Conservation (phyloP, 2,329 filamentous ascomycete genomes). For the Aaosphaeria arxii region DNA sequence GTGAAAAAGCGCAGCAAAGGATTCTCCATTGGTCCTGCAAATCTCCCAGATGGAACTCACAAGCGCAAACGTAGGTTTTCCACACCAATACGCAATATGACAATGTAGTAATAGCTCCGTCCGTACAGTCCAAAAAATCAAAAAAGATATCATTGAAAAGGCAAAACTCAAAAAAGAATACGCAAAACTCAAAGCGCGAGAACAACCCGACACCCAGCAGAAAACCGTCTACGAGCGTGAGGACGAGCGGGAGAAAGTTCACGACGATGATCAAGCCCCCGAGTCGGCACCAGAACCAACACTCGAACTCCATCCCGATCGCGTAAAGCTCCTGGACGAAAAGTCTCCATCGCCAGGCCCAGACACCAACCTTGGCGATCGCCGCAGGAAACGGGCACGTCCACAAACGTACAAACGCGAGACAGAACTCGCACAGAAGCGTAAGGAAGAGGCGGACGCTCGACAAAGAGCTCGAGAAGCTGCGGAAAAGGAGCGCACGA, state of each 20-base stretch:
- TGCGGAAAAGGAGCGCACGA: slow-evolving; percentile 57
- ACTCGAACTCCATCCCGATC: slow-evolving; percentile 59
- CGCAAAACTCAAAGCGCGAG: slow-evolving; percentile 74
- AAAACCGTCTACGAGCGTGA: slow-evolving; percentile 36
- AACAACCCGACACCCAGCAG: slow-evolving; percentile 39
- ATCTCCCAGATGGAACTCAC: slow-evolving; percentile 87
- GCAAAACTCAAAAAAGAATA: slow-evolving; percentile 93
- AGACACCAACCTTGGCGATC: slow-evolving; percentile 12
- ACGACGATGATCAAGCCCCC: slow-evolving; percentile 4
- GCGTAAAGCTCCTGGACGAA: slow-evolving; percentile 57
- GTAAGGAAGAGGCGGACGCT: slow-evolving; percentile 62
- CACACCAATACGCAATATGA: neutral
- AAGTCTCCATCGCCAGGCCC: slow-evolving; percentile 14
- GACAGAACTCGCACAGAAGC: slow-evolving; percentile 47
- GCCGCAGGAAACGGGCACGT: slow-evolving; percentile 23
- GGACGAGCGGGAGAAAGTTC: slow-evolving; percentile 9
- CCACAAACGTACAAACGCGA: slow-evolving; percentile 43
- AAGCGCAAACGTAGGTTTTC: slow-evolving; percentile 65
- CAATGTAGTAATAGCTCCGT: too few species aligned
- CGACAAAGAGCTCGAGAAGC: slow-evolving; percentile 59
- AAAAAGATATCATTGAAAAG: slow-evolving; percentile 82
- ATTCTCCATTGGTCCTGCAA: slow-evolving; percentile 83
- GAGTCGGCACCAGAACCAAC: slow-evolving; percentile 29
- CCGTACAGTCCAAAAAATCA: slow-evolving; percentile 77
- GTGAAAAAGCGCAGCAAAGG: slow-evolving; percentile 60